Evolutionary conservation across 805 yeast species (phyloP).

Genomic region (Myxozyma kluyveri): DNA sequence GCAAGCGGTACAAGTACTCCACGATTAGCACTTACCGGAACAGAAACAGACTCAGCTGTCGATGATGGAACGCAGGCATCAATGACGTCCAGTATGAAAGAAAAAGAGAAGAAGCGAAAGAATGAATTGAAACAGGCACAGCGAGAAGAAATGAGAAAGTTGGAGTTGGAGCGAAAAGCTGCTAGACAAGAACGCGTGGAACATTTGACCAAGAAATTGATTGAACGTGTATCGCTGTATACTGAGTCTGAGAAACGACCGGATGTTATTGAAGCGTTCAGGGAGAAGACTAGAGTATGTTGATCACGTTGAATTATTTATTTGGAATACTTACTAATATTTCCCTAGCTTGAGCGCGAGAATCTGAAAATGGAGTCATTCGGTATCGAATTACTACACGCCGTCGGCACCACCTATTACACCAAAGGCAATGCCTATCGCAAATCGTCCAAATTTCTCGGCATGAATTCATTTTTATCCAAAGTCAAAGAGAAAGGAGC

Average conservation of each 20-base stretch:
- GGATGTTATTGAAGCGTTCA: conserved; percentile 62
- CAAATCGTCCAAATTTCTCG: conserved; percentile 74
- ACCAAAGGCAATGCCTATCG: conserved; percentile 71
- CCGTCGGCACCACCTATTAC: conserved; percentile 77
- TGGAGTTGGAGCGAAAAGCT: conserved; percentile 71
- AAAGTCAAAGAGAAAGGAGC: conserved; percentile 81
- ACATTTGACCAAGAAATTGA: conserved; percentile 57
- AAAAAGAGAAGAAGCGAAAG: conserved; percentile 33
- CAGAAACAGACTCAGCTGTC: background rate
- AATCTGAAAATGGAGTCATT: conserved; percentile 91
- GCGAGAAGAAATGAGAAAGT: conserved; percentile 54
- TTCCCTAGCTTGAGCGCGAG: conserved; percentile 61
- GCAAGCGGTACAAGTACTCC: background rate
- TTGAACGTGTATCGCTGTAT: conserved; percentile 52
- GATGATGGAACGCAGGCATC: conserved; percentile 1
- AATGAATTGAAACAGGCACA: conserved; percentile 43
- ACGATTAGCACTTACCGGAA: background rate
- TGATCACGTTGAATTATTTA: background rate
- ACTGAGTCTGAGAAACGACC: conserved; percentile 63
- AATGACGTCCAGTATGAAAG: background rate
- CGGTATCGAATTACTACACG: conserved; percentile 77
- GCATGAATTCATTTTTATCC: conserved; percentile 79
- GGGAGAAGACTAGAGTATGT: conserved; percentile 56
- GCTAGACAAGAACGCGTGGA: conserved; percentile 66
- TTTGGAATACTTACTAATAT: background rate